Conservation (phyloP, 2,329 filamentous ascomycete species). For the Thielaviopsis punctulata region DNA sequence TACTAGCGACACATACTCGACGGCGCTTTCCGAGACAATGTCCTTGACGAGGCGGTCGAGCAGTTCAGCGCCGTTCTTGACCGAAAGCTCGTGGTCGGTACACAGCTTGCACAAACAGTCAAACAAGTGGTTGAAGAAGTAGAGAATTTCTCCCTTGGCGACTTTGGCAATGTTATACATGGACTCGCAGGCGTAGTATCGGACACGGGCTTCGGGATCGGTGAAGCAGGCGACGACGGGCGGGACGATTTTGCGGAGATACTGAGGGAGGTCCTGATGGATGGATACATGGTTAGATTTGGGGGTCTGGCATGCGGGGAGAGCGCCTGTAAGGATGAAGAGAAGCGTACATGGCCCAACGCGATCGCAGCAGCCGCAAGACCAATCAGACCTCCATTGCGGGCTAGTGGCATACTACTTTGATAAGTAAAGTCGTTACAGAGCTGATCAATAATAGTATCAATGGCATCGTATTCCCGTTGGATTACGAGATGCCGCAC, state of each 20-base stretch:
- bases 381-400: slow-evolving; percentile 91
- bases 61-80: slow-evolving; percentile 94
- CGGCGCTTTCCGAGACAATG: slow-evolving; percentile 86
- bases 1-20: slow-evolving; percentile 82
- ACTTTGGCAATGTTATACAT: slow-evolving; percentile 99
- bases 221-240: slow-evolving; percentile 94
- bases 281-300: slow-evolving; percentile 2
- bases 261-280: slow-evolving; percentile 60
- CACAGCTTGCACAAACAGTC: slow-evolving; percentile 94
- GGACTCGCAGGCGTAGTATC: slow-evolving; percentile 97
- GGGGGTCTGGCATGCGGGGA: no score
- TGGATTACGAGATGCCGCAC: slow-evolving; percentile 68
- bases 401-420: slow-evolving; percentile 86
- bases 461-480: slow-evolving; percentile 65
- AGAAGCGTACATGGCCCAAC: slow-evolving; percentile 54
- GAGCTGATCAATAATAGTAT: slow-evolving; percentile 82
- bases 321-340: not conserved
- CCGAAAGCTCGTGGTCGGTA: slow-evolving; percentile 87
- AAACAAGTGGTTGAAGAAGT: slow-evolving; percentile 98
- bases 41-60: slow-evolving; percentile 91
- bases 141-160: slow-evolving; percentile 87
- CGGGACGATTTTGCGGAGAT: slow-evolving; percentile 84
- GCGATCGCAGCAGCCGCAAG: slow-evolving; percentile 92
- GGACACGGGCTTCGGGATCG: slow-evolving; percentile 90
- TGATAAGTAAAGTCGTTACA: slow-evolving; percentile 97